These are phyloP conservation scores for Curvularia verruculosa DNA, from an alignment of 2,329 filamentous ascomycete genomes.

Conservation along the genomic window DNA sequence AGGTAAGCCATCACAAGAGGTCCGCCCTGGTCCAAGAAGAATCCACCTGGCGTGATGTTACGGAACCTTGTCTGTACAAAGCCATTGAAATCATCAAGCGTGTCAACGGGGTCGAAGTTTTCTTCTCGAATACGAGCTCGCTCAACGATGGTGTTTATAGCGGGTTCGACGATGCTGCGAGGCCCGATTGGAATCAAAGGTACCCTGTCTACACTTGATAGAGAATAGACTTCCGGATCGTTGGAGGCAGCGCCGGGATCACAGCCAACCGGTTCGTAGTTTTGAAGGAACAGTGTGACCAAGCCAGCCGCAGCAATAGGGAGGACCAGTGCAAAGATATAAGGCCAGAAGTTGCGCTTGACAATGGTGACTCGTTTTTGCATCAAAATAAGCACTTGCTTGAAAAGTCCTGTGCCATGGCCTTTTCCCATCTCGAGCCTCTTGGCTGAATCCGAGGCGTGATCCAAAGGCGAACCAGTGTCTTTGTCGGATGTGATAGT, in stretches of 20 bases:
- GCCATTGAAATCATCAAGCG: conserved; percentile 69
- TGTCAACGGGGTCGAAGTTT: conserved; percentile 63
- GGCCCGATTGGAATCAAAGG: conserved; percentile 52
- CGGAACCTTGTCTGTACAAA: conserved; percentile 68
- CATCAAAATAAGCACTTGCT: conserved; percentile 77
- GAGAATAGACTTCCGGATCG: conserved; percentile 39
- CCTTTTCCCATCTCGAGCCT: conserved; percentile 66
- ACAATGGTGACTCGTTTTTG: conserved; percentile 78
- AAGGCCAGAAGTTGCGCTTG: conserved; percentile 78
- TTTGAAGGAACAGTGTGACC: conserved; percentile 75
- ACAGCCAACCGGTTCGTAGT: conserved; percentile 58
- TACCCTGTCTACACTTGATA: conserved; percentile 30
- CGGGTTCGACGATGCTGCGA: conserved; percentile 35
- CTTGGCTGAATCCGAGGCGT: conserved; percentile 39
- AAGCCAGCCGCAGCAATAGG: conserved; percentile 81
- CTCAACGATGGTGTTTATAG: conserved; percentile 35
- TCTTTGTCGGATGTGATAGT: conserved; percentile 29
- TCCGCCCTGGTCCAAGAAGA: conserved; percentile 72
- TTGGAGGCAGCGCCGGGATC: conserved; percentile 49
- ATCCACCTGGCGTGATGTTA: conserved; percentile 76
- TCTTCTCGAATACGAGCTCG: conserved; percentile 33
- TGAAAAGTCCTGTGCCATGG: conserved; percentile 68
- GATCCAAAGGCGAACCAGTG: conserved; percentile 35
- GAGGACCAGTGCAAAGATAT: conserved; percentile 74
- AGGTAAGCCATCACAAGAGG: conserved; percentile 73